Base-by-base conservation (phyloP, 495 filamentous ascomycete genomes). In the Daldinia grandis region DNA sequence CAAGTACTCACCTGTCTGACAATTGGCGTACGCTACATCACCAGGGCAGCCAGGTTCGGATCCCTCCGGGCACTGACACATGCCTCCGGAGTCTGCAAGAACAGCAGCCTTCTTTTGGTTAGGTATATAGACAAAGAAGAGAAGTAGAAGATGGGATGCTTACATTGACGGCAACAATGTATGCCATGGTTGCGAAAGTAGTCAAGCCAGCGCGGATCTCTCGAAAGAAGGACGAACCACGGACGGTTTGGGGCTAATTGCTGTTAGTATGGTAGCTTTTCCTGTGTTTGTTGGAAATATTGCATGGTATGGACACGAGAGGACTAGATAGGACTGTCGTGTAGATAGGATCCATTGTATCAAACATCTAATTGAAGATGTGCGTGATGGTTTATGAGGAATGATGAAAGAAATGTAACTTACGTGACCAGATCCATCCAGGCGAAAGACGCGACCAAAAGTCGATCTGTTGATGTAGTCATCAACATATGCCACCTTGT, bases 111-210 rank as follows among this genome's bases (percentile, higher is more conserved):
- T 62, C 65, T 44, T 53, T 63, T 27, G 4, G 61, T 75, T 62
- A 77, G 69, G 62, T 62, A 80, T 83, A 67, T 68, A 77, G 84
- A 68, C 76, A 80, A 76, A 50, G 49, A 17, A 57, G 1, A 10
- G 53, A 5, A 17, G n/a, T 35, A 33, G n/a, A 51, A 4, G 64
- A 33, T 54, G 58, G 33, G 24, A 27, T 24, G 58, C 77, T 72
- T 57, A 83, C 84, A 68, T 87, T 85, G 68, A 86, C 81, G 71
- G 89, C 83, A 47, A 92, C 90, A 64, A 92, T 91, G 78, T 92
- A 95, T 44, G 92, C 89, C 92, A 95, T 94, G 17, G 92, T 91
- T 71, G 92, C 91, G 78, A 94, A 94, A 28, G 92, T 95, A 35
- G 92, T 92, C 33, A 95, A 78, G 12, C 91, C 92, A n/a, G 91